Percentiles rank a stretch among this genome's conserved stretches.
Evolutionary conservation across 139 green algal genomes (phyloP).

Genomic region (Ulvella scutata): DNA sequence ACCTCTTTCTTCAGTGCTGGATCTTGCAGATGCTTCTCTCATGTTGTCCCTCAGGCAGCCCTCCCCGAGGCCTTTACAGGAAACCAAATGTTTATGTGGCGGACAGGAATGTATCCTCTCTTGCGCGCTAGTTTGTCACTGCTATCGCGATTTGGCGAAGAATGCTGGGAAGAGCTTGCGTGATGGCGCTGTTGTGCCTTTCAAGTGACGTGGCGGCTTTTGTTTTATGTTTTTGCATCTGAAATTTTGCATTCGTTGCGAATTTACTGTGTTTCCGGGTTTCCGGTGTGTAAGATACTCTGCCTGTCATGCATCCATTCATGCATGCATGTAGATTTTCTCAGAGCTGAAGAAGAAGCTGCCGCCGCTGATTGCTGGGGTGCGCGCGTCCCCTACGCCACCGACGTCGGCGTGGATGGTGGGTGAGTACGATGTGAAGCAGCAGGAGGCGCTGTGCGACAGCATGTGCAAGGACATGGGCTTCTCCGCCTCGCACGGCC

Average conservation of each 20-base stretch:
- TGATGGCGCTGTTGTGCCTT: no score
- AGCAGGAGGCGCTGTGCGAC: slow-evolving; percentile 14
- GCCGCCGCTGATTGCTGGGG: slow-evolving; percentile 43
- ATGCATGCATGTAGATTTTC: background rate
- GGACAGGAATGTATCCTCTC: no score
- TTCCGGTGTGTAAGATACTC: no score
- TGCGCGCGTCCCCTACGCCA: slow-evolving; percentile 22
- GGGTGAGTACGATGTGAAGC: slow-evolving; percentile 25
- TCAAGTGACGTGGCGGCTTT: no score
- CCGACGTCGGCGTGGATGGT: slow-evolving; percentile 24
- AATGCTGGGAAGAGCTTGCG: no score
- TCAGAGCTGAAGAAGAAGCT: slow-evolving; percentile 41
- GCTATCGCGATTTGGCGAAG: no score
- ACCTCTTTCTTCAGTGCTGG: background rate
- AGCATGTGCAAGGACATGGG: slow-evolving; percentile 51
- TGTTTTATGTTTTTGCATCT: no score
- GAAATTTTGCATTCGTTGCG: no score
- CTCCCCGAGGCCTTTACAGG: no score
- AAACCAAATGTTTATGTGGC: no score
- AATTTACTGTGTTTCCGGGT: no score
- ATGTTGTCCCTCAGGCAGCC: background rate
- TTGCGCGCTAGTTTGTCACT: no score
- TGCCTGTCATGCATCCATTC: background rate
- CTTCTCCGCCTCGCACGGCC: slow-evolving; percentile 53
- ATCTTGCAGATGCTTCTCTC: background rate